Percentiles rank a stretch among this genome's conserved stretches.
Evolutionary conservation across 2,329 filamentous ascomycete genomes (phyloP).

Genomic region (Fusarium cyanostomum): DNA sequence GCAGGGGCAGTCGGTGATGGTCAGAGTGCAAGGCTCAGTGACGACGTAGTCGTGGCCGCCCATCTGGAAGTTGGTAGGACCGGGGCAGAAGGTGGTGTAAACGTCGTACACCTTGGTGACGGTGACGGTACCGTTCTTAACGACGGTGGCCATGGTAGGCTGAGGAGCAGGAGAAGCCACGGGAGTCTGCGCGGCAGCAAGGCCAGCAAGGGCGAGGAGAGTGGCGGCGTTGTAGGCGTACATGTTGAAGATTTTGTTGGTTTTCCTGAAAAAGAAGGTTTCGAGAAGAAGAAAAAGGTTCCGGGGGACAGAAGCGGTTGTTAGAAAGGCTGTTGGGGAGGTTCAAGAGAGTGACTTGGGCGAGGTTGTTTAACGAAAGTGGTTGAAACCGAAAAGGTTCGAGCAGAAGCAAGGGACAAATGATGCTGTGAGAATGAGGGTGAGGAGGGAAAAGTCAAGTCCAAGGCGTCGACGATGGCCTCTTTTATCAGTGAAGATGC

Average conservation of each 20-base stretch:
- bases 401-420: slow-evolving; percentile 5
- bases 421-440: slow-evolving; percentile 10
- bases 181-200: slow-evolving; percentile 35
- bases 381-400: slow-evolving; percentile 15
- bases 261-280: background rate
- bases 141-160: slow-evolving; percentile 13
- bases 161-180: slow-evolving; percentile 10
- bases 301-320: slow-evolving; percentile 15
- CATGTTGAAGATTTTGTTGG: slow-evolving; percentile 38
- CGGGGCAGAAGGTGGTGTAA: slow-evolving; percentile 55
- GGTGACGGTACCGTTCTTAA: slow-evolving; percentile 41
- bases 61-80: slow-evolving; percentile 62
- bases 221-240: slow-evolving; percentile 41
- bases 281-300: slow-evolving; percentile 16
- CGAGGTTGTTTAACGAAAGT: slow-evolving; percentile 33
- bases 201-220: slow-evolving; percentile 37
- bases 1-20: slow-evolving; percentile 65
- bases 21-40: slow-evolving; percentile 63
- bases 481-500: slow-evolving; percentile 34
- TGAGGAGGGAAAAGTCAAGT: background rate
- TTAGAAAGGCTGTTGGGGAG: slow-evolving; percentile 10
- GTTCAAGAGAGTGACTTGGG: slow-evolving; percentile 42
- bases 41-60: slow-evolving; percentile 63
- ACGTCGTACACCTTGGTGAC: slow-evolving; percentile 49
- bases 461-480: slow-evolving; percentile 11